phyloP scores from a whole-genome alignment of 2,329 filamentous ascomycete genomes.

The Pestalotiopsis fici region DNA sequence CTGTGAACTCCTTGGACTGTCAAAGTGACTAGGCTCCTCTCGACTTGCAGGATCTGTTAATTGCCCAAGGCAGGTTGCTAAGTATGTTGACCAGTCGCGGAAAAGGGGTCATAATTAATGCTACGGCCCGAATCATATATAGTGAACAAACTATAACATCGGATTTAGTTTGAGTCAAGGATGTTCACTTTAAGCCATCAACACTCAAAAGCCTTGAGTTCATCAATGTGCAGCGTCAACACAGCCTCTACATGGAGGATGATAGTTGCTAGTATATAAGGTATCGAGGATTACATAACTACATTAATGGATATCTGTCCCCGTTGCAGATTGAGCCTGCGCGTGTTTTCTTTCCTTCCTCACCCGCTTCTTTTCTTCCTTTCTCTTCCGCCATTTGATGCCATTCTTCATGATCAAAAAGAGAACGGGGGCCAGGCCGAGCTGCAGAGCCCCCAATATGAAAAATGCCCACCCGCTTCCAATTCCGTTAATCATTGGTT shows the following conservation, averaged over 20 bases:
- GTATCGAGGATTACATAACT: neutral
- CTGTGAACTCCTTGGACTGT: neutral
- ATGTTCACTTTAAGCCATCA: no score
- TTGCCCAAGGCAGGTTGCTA: no score
- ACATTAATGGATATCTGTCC: neutral
- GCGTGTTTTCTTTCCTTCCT: conserved; percentile 49
- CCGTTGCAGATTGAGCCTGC: neutral
- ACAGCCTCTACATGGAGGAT: no score
- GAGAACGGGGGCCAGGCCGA: conserved; percentile 31
- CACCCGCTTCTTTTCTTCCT: conserved; percentile 21
- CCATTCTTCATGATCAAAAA: conserved; percentile 31
- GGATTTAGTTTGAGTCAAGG: no score
- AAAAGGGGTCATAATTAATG: no score
- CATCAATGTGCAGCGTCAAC: no score
- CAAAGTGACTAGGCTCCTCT: neutral
- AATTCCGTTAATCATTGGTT: conserved; percentile 40
- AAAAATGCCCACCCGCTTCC: conserved; percentile 44
- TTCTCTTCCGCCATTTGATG: conserved; percentile 25
- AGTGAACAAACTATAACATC: no score
- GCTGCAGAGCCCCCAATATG: conserved; percentile 31
- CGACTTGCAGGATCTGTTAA: neutral
- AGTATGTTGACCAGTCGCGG: no score
- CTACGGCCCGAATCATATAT: no score
- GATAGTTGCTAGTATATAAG: neutral
- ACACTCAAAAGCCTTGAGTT: no score